Conservation (phyloP, 192 early-diverging fungal genomes). For the Chytriomyces hyalinus region DNA sequence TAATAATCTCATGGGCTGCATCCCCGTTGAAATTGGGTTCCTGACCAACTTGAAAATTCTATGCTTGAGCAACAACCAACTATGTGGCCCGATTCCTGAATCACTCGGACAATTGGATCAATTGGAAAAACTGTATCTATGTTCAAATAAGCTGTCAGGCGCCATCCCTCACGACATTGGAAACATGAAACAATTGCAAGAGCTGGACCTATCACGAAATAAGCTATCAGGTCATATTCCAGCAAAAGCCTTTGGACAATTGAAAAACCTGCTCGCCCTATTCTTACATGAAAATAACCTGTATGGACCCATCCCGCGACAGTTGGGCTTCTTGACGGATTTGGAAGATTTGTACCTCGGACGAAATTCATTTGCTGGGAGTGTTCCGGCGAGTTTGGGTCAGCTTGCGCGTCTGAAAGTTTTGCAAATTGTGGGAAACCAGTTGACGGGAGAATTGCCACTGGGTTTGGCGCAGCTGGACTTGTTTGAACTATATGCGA, state of each 20-base stretch:
- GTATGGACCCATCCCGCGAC: background rate
- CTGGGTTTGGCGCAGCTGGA: background rate
- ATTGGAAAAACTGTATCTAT: background rate
- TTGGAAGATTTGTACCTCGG: background rate
- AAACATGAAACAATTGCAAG: background rate
- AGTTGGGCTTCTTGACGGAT: background rate
- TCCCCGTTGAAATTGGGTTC: conserved; percentile 1
- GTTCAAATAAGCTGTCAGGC: background rate
- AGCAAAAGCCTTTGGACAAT: background rate
- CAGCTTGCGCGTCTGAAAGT: background rate
- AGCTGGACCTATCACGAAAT: background rate
- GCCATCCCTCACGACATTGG: background rate
- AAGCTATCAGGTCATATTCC: background rate
- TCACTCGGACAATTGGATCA: background rate
- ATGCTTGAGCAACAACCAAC: background rate
- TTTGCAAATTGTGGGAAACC: background rate
- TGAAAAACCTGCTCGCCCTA: background rate
- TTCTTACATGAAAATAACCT: conserved; percentile 8
- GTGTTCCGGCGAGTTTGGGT: background rate
- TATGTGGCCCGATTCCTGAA: background rate
- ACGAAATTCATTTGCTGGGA: background rate
- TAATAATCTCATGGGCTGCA: conserved; percentile 9
- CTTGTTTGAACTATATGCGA: background rate
- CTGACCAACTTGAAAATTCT: background rate
- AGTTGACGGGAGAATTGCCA: background rate